Evolutionary conservation across 2,329 filamentous ascomycete species (phyloP), one percentile per base, ranked within the genome.

Genomic region (Calycina herbarum): DNA sequence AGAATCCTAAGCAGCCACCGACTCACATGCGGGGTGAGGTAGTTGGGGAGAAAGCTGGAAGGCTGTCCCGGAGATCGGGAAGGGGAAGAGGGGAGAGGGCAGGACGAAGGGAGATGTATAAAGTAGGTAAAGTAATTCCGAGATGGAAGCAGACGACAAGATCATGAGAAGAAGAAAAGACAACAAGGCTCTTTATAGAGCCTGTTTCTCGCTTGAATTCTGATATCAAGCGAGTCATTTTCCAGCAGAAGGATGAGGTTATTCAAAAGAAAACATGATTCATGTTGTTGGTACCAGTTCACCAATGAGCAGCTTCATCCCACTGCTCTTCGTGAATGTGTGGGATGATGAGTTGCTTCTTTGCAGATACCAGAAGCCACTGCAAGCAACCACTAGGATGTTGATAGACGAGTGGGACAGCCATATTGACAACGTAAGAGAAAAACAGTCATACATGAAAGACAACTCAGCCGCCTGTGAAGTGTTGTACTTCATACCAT

Each of bases 1-100:
- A 8, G 11, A n/a, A 59, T 59, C 38, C 24, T 64, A 38, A 64
- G 57, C 62, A 59, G 29, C n/a, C 29, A 1, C 10, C 8, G 45
- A 51, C 20, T 51, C 45, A 27, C 45, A 51, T 51, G 45, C 45
- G 20, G 45, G 3, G 45, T 24, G n/a, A 24, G 45, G 45, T 2
- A 45, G 42, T 45, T 24, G 45, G 45, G 20, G 11, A 15, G 35
- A 38, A 38, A 20, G 5, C n/a, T 48, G 45, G 45, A 60, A 45
- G 20, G 20, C 35, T 29, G 33, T 29, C 29, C 59, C 29, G 45
- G 38, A 38, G n/a, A 48, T 48, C 48, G 48, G 51, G 59, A 51
- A 35, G 58, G 33, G 29, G 54, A 40, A 63, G 31, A 17, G 57
- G 35, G 31, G 24, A 48, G 45, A 45, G 40, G 17, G 17, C 8